Evolutionary conservation across 2,329 filamentous ascomycete genomes (phyloP).

Genomic region (Fusarium illudens): DNA sequence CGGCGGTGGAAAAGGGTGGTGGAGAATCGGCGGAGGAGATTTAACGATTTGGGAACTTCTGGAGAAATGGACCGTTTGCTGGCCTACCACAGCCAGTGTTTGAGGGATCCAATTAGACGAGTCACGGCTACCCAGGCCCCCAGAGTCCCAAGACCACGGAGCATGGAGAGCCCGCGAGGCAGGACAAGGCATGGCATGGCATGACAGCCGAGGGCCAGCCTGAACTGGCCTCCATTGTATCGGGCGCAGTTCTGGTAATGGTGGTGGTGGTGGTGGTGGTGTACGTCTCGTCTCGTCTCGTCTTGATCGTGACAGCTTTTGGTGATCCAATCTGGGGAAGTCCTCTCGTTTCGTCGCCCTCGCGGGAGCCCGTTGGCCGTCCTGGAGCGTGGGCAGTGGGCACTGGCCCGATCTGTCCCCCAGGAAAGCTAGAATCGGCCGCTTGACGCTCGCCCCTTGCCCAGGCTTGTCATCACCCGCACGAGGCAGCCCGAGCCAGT

Average conservation of each 20-base stretch:
- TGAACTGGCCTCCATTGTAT: constrained; percentile 13
- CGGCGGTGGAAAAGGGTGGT: constrained; percentile 41
- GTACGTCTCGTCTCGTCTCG: not conserved
- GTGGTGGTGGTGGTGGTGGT: constrained; percentile 19
- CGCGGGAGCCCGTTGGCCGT: not conserved
- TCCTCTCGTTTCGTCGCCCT: not conserved
- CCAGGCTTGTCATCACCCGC: constrained; percentile 14
- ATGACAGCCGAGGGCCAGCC: constrained; percentile 27
- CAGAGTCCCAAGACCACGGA: constrained; percentile 6
- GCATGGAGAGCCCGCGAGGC: constrained; percentile 2
- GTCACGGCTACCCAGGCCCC: constrained; percentile 18
- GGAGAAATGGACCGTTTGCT: constrained; percentile 28
- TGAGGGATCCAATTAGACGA: constrained; percentile 20
- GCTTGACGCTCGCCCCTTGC: not conserved
- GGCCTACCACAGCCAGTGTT: constrained; percentile 27
- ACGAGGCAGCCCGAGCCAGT: constrained; percentile 28
- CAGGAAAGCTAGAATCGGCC: constrained; percentile 4
- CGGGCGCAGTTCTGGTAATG: constrained; percentile 15
- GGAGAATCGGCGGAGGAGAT: constrained; percentile 34
- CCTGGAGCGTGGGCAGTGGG: not conserved
- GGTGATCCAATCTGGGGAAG: constrained; percentile 21
- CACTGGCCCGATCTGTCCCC: not conserved
- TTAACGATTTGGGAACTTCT: constrained; percentile 38
- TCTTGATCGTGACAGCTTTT: constrained; percentile 11
- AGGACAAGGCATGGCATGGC: constrained; percentile 12